Percentiles rank a stretch among this genome's conserved stretches.
phyloP scores from a whole-genome alignment of 1,284 basidiomycete genomes.

The Rhodotorula glutinis region DNA sequence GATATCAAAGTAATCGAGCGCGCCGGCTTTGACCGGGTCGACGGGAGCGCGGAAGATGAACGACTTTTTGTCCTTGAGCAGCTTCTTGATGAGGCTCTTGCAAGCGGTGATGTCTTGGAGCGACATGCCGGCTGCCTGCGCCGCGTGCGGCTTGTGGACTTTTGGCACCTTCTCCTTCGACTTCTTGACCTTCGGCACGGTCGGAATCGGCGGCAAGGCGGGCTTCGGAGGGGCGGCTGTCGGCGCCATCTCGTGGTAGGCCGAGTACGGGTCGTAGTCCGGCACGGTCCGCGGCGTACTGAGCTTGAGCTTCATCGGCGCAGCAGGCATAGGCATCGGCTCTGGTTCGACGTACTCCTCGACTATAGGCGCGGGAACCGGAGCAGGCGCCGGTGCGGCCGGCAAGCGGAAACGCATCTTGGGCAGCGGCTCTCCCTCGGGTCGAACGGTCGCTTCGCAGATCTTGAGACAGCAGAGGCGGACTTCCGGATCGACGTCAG shows the following conservation, averaged over 20 bases:
- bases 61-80: slow-evolving; percentile 65
- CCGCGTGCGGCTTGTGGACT: slow-evolving; percentile 58
- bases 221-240: neutral
- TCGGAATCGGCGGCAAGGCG: neutral
- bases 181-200: slow-evolving; percentile 44
- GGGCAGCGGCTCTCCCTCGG: slow-evolving; percentile 75
- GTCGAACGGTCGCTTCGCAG: slow-evolving; percentile 81
- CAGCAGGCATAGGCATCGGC: neutral
- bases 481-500: slow-evolving; percentile 76
- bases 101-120: slow-evolving; percentile 75
- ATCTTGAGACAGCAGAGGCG: slow-evolving; percentile 88
- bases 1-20: slow-evolving; percentile 68
- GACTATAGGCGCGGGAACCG: slow-evolving; percentile 1
- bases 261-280: neutral
- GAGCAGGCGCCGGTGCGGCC: slow-evolving; percentile 15
- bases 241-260: neutral
- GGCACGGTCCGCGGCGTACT: slow-evolving; percentile 7
- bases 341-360: neutral
- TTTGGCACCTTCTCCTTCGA: slow-evolving; percentile 47
- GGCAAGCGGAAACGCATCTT: slow-evolving; percentile 65
- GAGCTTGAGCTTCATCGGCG: slow-evolving; percentile 34
- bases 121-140: slow-evolving; percentile 76
- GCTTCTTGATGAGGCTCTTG: slow-evolving; percentile 75
- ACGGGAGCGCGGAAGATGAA: slow-evolving; percentile 79
- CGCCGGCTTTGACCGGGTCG: slow-evolving; percentile 52